These are phyloP conservation scores for Petasospora fabianii DNA, from an alignment of 1,139 yeast genomes.

Conservation along the genomic window DNA sequence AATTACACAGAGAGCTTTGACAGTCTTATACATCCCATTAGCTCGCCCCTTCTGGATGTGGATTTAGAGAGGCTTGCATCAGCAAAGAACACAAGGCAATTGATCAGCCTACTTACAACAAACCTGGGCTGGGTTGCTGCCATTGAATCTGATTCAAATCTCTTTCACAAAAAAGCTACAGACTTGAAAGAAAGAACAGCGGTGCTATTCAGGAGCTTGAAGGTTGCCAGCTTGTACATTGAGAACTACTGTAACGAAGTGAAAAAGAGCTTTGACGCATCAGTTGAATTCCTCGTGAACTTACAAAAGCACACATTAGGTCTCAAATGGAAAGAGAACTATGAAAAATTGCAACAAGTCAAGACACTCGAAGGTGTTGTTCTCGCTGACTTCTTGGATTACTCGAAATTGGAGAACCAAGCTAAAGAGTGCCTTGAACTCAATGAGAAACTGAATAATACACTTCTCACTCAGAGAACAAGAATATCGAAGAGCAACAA, in stretches of 20 bases:
- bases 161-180: constrained; percentile 31
- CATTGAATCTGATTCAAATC: constrained; percentile 40
- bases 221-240: constrained; percentile 56
- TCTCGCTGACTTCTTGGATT: constrained; percentile 31
- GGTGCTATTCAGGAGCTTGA: constrained; percentile 47
- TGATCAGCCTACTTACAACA: constrained; percentile 37
- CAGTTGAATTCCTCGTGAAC: constrained; percentile 44
- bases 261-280: constrained; percentile 49
- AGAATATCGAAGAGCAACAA: constrained; percentile 27
- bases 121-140: constrained; percentile 54
- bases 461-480: constrained; percentile 26
- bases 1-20: constrained; percentile 14
- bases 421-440: constrained; percentile 30
- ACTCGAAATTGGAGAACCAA: constrained; percentile 25
- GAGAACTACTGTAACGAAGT: constrained; percentile 47
- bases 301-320: constrained; percentile 46
- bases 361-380: constrained; percentile 30
- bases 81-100: constrained; percentile 23
- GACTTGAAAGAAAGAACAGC: constrained; percentile 29
- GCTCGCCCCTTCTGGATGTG: constrained; percentile 38
- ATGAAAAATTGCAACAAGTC: constrained; percentile 37
- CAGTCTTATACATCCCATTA: constrained; percentile 39
- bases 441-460: constrained; percentile 28
- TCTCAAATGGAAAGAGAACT: constrained; percentile 47
- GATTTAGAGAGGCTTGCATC: constrained; percentile 18